Conservation (phyloP, 805 yeast genomes). For the Kodamaea neixiangensis region DNA sequence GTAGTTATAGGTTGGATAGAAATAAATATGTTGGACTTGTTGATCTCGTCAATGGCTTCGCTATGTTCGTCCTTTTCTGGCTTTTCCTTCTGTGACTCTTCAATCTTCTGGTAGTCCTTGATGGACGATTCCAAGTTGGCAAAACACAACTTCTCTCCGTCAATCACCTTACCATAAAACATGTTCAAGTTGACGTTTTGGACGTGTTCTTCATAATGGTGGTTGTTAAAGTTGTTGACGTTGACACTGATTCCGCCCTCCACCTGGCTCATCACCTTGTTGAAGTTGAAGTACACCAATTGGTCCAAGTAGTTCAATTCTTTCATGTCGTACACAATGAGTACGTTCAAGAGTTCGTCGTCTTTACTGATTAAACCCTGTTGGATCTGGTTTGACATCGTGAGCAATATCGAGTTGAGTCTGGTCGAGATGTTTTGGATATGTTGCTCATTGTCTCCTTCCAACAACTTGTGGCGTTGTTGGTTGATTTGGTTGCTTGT, state of each 20-base stretch:
- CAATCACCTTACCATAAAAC: constrained; percentile 73
- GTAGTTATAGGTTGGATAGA: constrained; percentile 63
- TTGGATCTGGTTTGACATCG: constrained; percentile 44
- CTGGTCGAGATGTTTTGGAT: constrained; percentile 27
- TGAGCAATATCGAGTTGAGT: constrained; percentile 34
- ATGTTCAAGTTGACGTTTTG: constrained; percentile 56
- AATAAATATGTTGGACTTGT: constrained; percentile 63
- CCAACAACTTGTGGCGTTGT: constrained; percentile 39
- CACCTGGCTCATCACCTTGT: constrained; percentile 68
- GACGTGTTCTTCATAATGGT: constrained; percentile 26
- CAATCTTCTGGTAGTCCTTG: constrained; percentile 39
- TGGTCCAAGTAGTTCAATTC: constrained; percentile 52
- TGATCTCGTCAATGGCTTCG: constrained; percentile 24
- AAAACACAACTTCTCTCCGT: constrained; percentile 84
- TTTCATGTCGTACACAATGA: constrained; percentile 63
- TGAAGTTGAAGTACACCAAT: constrained; percentile 55
- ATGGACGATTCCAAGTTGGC: constrained; percentile 85
- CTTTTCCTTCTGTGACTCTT: constrained; percentile 16
- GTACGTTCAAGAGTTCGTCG: constrained; percentile 42
- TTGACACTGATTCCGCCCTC: constrained; percentile 73
- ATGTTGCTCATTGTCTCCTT: constrained; percentile 27
- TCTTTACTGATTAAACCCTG: constrained; percentile 61
- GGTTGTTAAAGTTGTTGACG: constrained; percentile 50
- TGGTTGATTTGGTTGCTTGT: constrained; percentile 44
- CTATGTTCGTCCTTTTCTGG: constrained; percentile 17